Evolutionary conservation across 768 basidiomycete genomes (phyloP).

Genomic region (Panellus pusillus): DNA sequence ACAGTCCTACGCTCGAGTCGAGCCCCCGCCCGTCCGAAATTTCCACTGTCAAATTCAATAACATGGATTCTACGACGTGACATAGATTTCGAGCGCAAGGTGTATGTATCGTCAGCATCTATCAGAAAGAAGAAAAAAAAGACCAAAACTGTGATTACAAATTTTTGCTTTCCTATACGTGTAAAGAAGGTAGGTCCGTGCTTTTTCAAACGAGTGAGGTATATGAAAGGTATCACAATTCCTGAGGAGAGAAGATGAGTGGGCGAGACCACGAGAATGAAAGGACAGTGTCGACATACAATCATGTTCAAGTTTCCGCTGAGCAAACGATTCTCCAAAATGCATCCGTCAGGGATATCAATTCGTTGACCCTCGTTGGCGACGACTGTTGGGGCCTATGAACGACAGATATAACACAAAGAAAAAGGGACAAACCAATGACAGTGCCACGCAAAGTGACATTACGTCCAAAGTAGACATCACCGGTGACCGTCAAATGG

Average conservation of each 20-base stretch:
- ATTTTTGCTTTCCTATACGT: no score
- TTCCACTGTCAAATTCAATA: slow-evolving; percentile 1
- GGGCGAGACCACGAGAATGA: not conserved
- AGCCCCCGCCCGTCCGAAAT: not conserved
- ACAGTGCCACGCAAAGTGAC: slow-evolving; percentile 37
- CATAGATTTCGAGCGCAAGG: not conserved
- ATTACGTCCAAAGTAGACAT: slow-evolving; percentile 88
- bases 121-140: no score
- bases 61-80: not conserved
- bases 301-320: slow-evolving; percentile 81
- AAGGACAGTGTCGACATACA: slow-evolving; percentile 33
- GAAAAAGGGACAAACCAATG: slow-evolving; percentile 38
- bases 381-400: slow-evolving; percentile 7
- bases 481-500: slow-evolving; percentile 91
- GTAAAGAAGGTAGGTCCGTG: no score
- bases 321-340: slow-evolving; percentile 57
- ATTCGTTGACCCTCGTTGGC: slow-evolving; percentile 76
- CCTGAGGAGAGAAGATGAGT: slow-evolving; percentile 19
- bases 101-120: not conserved
- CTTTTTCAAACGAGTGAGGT: no score
- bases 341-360: slow-evolving; percentile 73
- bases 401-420: not conserved
- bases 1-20: no score
- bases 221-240: slow-evolving; percentile 28
- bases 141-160: no score